Percentiles rank a stretch among this genome's conserved stretches.
Conservation (phyloP, 78 protist species). For the Bigelowiella natans region DNA sequence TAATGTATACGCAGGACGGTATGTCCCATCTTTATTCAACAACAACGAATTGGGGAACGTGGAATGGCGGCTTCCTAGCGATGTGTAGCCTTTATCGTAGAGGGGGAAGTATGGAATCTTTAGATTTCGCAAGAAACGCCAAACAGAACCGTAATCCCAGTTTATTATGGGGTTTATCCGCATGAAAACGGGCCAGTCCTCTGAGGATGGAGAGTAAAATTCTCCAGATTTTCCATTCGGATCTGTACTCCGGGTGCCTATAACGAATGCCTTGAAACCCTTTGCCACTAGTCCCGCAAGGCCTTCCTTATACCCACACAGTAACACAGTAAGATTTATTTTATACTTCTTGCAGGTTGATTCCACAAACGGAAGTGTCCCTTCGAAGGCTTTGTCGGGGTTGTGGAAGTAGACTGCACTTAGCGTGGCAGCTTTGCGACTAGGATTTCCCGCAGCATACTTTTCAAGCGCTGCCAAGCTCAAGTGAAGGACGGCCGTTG, state of each 20-base stretch:
- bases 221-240: neutral
- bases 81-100: conserved; percentile 46
- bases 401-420: neutral
- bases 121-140: conserved; percentile 39
- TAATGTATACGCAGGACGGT: neutral
- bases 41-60: neutral
- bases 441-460: neutral
- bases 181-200: neutral
- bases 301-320: neutral
- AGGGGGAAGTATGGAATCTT: conserved; percentile 44
- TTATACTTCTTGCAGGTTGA: neutral
- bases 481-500: conserved; percentile 19
- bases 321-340: neutral
- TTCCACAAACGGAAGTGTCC: neutral
- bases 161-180: conserved; percentile 18
- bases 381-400: neutral
- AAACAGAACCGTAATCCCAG: conserved; percentile 43
- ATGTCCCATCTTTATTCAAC: too few species aligned
- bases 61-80: conserved; percentile 33
- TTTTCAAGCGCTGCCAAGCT: conserved; percentile 15
- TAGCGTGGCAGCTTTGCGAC: neutral
- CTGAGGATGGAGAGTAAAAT: neutral
- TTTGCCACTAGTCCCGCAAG: neutral
- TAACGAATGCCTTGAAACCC: neutral
- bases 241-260: neutral